Percentiles rank a stretch among this genome's conserved stretches.
These are phyloP conservation scores for Leccinum arenicola DNA, from an alignment of 768 basidiomycete species.

Conservation along the genomic window DNA sequence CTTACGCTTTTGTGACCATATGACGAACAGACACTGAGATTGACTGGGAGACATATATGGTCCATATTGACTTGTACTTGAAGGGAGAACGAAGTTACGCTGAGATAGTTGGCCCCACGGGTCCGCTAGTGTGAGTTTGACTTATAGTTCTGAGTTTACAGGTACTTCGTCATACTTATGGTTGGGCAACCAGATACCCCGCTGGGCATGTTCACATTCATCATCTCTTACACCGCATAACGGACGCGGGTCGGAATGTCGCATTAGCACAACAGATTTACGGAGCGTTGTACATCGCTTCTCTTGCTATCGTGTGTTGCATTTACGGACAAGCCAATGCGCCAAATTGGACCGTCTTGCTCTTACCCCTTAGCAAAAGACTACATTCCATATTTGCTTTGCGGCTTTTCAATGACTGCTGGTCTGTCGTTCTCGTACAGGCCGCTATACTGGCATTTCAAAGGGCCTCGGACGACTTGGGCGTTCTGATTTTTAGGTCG, in stretches of 20 bases:
- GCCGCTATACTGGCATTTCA: conserved; percentile 67
- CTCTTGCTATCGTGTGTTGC: conserved; percentile 59
- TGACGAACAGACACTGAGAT: conserved; percentile 85
- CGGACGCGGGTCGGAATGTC: conserved; percentile 58
- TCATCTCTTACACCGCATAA: conserved; percentile 60
- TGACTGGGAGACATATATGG: conserved; percentile 96
- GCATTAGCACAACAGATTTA: conserved; percentile 76
- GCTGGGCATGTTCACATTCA: conserved; percentile 91
- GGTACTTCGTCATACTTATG: not conserved
- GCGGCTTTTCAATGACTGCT: conserved; percentile 94
- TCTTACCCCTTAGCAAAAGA: conserved; percentile 86
- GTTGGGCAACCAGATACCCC: conserved; percentile 66
- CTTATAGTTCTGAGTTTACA: no score
- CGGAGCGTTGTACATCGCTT: conserved; percentile 65
- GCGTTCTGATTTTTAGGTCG: conserved; percentile 72
- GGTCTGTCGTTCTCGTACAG: conserved; percentile 68
- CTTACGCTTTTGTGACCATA: conserved; percentile 15
- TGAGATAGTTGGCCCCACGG: conserved; percentile 83
- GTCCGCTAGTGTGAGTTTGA: conserved; percentile 77
- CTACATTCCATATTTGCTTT: conserved; percentile 91
- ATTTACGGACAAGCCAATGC: conserved; percentile 64
- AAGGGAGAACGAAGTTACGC: conserved; percentile 84
- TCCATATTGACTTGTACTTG: conserved; percentile 75
- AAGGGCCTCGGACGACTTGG: conserved; percentile 54
- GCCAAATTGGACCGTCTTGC: conserved; percentile 69